Evolutionary conservation across 192 early-diverging fungal species (phyloP), one percentile per base, ranked within the genome.

Genomic region (Umbelopsis vinacea): DNA sequence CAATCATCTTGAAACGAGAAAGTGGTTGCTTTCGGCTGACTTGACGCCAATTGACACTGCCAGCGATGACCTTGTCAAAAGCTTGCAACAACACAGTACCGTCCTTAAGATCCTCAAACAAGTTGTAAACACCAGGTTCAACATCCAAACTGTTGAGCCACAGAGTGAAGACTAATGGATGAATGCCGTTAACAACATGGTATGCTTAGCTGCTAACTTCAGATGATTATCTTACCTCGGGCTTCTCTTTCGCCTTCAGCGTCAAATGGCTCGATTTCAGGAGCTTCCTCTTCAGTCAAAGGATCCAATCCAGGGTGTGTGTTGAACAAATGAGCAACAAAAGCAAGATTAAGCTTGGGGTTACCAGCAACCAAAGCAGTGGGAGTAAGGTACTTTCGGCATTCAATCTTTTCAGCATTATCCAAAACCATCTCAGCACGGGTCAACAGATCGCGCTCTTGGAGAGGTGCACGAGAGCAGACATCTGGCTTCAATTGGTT

Each of bases 141-240:
- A 98, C 96, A 76, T 95, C 95, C 52, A 99, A 88, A 73, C 92
- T 93, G 87, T 99, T 99, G 46, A 99, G 85, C 98, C 98, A 99
- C 54, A 99, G 86, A 38, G 95, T 93, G 85, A 97, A 98, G 14
- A 97, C 97, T 88, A 71, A 12, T 45, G 46, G 47, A 33, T 24
- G 23, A 50, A 26, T 23, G 54, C 66, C 23, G 5, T 43, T 52
- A 46, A 10, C 33, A 54, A 68, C 33, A 46, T 19, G 43, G 33
- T 35, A 19, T 29, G 7, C 1, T 2, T 9, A 35, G 21, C 29
- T 46, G 55, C 15, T 69, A 19, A 23, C 7, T 63, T 11, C 40
- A 22, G 6, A 11, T 69, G 37, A 8, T n/a, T 43, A 26, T 63
- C 33, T 71, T 82, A 91, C 89, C 89, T 81, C 94, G 77, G 45